phyloP scores from a whole-genome alignment of 305 asterid genomes.

The Plantago lanceolata region DNA sequence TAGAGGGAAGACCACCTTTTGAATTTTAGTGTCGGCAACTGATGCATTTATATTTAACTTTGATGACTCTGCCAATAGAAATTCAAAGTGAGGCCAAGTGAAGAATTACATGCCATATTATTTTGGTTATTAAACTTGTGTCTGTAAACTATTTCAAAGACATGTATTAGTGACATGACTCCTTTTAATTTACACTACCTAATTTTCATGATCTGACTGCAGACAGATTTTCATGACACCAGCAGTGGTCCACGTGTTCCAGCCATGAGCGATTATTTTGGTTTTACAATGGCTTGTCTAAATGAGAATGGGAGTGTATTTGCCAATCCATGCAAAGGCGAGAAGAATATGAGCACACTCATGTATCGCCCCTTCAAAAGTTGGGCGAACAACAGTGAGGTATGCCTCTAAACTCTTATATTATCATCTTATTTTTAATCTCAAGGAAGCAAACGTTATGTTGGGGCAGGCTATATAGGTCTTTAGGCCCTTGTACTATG shows the following conservation, averaged over 20 bases:
- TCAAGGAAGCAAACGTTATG: conserved; percentile 17
- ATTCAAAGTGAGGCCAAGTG: not conserved
- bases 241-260: conserved; percentile 92
- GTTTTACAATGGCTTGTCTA: conserved; percentile 93
- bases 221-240: conserved; percentile 97
- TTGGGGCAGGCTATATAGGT: conserved; percentile 6
- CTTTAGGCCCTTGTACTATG: conserved; percentile 11
- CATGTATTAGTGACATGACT: conserved; percentile 13
- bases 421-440: conserved; percentile 19
- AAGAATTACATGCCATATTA: conserved; percentile 11
- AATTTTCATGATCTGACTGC: conserved; percentile 36
- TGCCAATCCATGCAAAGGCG: conserved; percentile 98
- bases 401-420: conserved; percentile 26
- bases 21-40: conserved; percentile 9
- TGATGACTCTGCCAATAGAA: conserved; percentile 5
- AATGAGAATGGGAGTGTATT: conserved; percentile 81
- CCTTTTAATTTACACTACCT: conserved; percentile 11
- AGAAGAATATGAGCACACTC: conserved; percentile 90
- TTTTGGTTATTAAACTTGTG: conserved; percentile 15
- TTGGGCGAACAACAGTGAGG: conserved; percentile 99
- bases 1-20: not conserved
- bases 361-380: conserved; percentile 92
- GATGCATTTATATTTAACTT: conserved; percentile 8
- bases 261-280: conserved; percentile 96
- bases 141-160: conserved; percentile 2